phyloP scores from a whole-genome alignment of 176 grass and related monocot species.

The Oryza glaberrima region DNA sequence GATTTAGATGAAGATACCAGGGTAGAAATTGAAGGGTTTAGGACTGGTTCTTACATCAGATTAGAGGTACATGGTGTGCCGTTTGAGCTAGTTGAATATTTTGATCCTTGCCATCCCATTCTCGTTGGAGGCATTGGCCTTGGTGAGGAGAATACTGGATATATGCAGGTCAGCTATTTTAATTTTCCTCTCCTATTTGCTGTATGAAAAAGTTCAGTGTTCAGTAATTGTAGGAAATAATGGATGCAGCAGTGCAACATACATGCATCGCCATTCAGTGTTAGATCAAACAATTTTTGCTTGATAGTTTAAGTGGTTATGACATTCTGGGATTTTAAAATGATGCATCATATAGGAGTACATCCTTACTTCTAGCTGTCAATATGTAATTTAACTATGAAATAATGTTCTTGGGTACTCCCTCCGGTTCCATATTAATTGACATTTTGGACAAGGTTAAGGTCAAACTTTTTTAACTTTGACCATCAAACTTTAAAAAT shows the following conservation, averaged over 20 bases:
- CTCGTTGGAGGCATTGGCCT: constrained; percentile 89
- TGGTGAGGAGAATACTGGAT: constrained; percentile 91
- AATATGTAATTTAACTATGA: neutral
- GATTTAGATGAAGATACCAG: constrained; percentile 86
- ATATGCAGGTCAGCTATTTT: constrained; percentile 76
- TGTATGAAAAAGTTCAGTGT: constrained; percentile 7
- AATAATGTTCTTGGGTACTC: neutral
- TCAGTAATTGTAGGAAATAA: constrained; percentile 4
- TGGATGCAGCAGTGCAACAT: neutral
- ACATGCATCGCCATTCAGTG: neutral
- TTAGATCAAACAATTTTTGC: neutral
- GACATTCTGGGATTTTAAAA: constrained; percentile 1
- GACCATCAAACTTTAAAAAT: too few species aligned
- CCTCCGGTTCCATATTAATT: too few species aligned
- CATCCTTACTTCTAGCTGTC: neutral
- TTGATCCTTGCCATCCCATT: constrained; percentile 85
- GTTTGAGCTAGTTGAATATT: constrained; percentile 93
- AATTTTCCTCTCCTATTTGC: constrained; percentile 33
- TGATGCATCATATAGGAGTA: neutral
- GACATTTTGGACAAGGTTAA: too few species aligned
- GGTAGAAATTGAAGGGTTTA: constrained; percentile 90
- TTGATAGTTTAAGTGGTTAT: neutral
- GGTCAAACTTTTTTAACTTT: too few species aligned
- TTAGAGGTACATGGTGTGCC: constrained; percentile 92
- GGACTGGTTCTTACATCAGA: constrained; percentile 84